phyloP scores from a whole-genome alignment of 2,329 filamentous ascomycete species.

The Fusarium guadeloupense region DNA sequence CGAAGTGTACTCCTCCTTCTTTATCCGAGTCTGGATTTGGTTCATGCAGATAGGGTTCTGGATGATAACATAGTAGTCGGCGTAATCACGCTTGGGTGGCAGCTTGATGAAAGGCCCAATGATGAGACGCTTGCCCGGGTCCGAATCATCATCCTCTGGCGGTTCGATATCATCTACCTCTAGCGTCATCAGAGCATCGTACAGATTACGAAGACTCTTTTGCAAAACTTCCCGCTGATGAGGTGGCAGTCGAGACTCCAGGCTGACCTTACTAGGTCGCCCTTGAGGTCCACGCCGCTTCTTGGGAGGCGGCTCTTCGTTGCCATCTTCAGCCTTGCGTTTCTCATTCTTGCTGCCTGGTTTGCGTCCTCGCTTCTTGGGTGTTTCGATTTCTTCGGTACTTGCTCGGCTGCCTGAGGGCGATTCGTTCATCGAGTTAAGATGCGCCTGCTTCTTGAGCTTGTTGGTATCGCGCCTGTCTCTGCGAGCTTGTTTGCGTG shows the following conservation, averaged over 20 bases:
- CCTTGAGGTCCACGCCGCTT: constrained; percentile 78
- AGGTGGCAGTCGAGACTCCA: constrained; percentile 63
- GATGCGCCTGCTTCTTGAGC: constrained; percentile 62
- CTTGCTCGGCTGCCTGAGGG: constrained; percentile 82
- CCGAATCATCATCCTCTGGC: constrained; percentile 66
- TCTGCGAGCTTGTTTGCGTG: constrained; percentile 85
- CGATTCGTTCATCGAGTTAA: constrained; percentile 67
- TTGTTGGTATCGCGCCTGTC: constrained; percentile 83
- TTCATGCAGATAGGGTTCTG: constrained; percentile 95
- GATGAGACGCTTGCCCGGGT: constrained; percentile 75
- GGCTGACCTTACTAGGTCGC: constrained; percentile 68
- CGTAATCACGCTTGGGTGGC: constrained; percentile 87
- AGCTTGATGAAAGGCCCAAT: constrained; percentile 95
- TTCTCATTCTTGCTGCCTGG: constrained; percentile 79
- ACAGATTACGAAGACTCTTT: constrained; percentile 78
- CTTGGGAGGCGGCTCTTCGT: constrained; percentile 80
- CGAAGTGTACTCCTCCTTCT: constrained; percentile 90
- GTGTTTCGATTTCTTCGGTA: constrained; percentile 79
- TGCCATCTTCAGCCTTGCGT: constrained; percentile 84
- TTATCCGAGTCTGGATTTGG: constrained; percentile 92
- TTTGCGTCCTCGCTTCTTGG: constrained; percentile 88
- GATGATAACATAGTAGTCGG: constrained; percentile 96
- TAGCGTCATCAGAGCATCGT: constrained; percentile 82
- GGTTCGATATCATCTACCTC: constrained; percentile 78
- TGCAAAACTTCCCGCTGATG: constrained; percentile 82